Evolutionary conservation across 345 rosid species (phyloP), one percentile per base, ranked within the genome.

Genomic region (Anastatica hierochuntica): DNA sequence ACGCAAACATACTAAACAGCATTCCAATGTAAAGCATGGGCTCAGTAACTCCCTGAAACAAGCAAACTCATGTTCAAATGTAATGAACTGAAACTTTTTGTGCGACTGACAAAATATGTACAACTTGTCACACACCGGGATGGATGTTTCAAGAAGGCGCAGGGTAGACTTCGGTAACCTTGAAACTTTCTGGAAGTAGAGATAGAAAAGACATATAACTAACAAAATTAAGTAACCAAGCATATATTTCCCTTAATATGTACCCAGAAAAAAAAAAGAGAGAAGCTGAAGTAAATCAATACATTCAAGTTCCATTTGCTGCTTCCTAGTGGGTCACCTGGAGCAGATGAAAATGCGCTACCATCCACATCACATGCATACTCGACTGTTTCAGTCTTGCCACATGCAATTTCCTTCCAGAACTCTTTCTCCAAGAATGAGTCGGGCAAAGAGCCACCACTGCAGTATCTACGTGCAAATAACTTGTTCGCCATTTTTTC

Each of bases 1-100:
- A 94, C 34, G 99, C 99, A 79, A 94, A 94, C 78, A 89, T 72
- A 58, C 99, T 94, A 74, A 94, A 94, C 20, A 94, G 78, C 99
- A 94, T 94, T 68, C 99, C 99, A 15, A 94, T 84, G 79, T 94
- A 94, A 72, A 94, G 96, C 99, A 94, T 94, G n/a, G 99, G 99
- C 42, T 94, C 99, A 24, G 99, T 94, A 55, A 94, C 88, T 55
- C 99, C 99, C 99, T 94, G 84, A 58, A 82, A 75, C 45, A 70
- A 60, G 63, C 33, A 52, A 50, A 56, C 19, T 33, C 38, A 50
- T 53, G 17, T 52, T 24, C 60, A 20, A 38, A 42, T 11, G 18
- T 0, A 10, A 17, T n/a, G 26, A 29, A 27, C 36, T 49, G 7
- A 58, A 8, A 45, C 11, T 43, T 20, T 30, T 11, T 35, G 1